A percentile compares a stretch with the other conserved stretches of the same genome.
phyloP scores from a whole-genome alignment of 2,329 filamentous ascomycete genomes.

The Nigrospora oryzae region DNA sequence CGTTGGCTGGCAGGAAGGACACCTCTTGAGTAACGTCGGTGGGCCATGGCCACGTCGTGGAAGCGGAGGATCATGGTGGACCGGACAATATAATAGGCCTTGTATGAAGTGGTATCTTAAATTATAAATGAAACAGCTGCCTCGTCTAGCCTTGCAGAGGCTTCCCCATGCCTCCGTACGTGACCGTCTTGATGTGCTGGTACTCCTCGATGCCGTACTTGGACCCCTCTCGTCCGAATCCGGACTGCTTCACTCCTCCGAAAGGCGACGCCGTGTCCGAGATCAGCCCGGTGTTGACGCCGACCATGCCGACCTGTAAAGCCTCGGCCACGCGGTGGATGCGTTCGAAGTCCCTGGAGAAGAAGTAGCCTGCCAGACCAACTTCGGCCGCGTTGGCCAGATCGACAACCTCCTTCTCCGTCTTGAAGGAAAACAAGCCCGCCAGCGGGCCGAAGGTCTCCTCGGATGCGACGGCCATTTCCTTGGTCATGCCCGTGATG shows the following conservation, averaged over 20 bases:
- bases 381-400: conserved; percentile 78
- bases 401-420: conserved; percentile 78
- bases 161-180: conserved; percentile 46
- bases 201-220: conserved; percentile 74
- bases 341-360: conserved; percentile 55
- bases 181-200: conserved; percentile 59
- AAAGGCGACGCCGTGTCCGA: conserved; percentile 55
- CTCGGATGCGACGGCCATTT: conserved; percentile 78
- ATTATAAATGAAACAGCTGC: not conserved
- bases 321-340: conserved; percentile 56
- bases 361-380: conserved; percentile 92
- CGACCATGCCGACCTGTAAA: conserved; percentile 81
- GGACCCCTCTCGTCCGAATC: conserved; percentile 72
- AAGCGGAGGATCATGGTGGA: not conserved
- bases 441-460: conserved; percentile 96
- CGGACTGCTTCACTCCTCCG: conserved; percentile 75
- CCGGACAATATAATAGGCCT: not conserved
- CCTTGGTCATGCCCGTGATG: conserved; percentile 72
- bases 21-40: no score
- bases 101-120: no score
- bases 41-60: no score
- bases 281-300: conserved; percentile 67
- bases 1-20: no score
- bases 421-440: conserved; percentile 79
- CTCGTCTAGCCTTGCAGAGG: conserved; percentile 35